phyloP scores from a whole-genome alignment of 2,329 filamentous ascomycete species.

The Alternaria arborescens region DNA sequence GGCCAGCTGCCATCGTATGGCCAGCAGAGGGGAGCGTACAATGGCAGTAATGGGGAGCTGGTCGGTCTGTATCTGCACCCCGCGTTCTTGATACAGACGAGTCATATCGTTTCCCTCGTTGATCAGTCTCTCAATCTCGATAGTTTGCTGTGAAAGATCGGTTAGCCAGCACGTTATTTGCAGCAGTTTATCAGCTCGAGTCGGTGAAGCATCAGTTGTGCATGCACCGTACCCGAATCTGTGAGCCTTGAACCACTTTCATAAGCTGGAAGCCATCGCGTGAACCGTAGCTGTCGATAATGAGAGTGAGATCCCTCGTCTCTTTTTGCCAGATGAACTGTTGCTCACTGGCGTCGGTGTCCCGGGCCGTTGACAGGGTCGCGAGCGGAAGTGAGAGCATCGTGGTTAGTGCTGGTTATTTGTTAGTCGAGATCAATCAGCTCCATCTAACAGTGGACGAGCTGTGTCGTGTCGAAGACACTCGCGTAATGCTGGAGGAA shows the following conservation, averaged over 20 bases:
- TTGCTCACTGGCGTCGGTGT: slow-evolving; percentile 36
- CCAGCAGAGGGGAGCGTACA: slow-evolving; percentile 50
- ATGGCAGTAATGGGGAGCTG: slow-evolving; percentile 57
- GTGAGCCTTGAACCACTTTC: slow-evolving; percentile 53
- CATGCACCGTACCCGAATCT: slow-evolving; percentile 52
- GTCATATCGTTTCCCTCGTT: slow-evolving; percentile 29
- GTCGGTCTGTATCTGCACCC: slow-evolving; percentile 46
- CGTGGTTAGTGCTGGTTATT: slow-evolving; percentile 12
- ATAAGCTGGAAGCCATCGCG: slow-evolving; percentile 42
- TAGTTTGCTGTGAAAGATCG: slow-evolving; percentile 24
- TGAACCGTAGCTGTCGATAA: slow-evolving; percentile 44
- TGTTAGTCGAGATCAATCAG: slow-evolving; percentile 11
- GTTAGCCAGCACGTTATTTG: slow-evolving; percentile 11
- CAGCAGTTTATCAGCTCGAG: not conserved
- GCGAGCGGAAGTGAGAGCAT: slow-evolving; percentile 45
- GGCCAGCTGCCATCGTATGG: slow-evolving; percentile 52
- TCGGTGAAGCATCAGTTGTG: slow-evolving; percentile 1
- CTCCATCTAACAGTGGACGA: not conserved
- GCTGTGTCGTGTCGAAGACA: not conserved
- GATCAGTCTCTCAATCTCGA: slow-evolving; percentile 38
- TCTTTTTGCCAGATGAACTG: slow-evolving; percentile 50
- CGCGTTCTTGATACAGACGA: slow-evolving; percentile 30
- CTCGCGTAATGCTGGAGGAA: not conserved
- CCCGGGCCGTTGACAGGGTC: slow-evolving; percentile 46
- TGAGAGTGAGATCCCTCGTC: slow-evolving; percentile 41